A percentile compares a stretch with the other conserved stretches of the same genome.
Evolutionary conservation across 192 early-diverging fungal genomes (phyloP).

Genomic region (Powellomyces hirtus): DNA sequence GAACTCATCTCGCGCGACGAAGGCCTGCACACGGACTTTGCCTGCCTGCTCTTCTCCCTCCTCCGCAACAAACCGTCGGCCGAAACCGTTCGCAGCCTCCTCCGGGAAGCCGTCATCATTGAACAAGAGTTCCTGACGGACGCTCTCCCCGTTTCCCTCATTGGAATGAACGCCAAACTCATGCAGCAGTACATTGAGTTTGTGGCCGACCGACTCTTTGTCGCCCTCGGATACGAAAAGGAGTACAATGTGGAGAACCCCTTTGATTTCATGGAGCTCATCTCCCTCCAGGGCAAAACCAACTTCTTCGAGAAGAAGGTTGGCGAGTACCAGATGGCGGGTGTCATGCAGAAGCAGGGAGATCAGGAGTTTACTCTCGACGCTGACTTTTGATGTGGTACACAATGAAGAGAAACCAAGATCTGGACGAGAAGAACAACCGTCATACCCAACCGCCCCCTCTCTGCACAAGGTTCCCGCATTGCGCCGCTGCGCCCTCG

Average conservation of each 20-base stretch:
- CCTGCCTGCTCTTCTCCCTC: constrained; percentile 87
- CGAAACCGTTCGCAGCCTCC: constrained; percentile 67
- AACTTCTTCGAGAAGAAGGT: constrained; percentile 48
- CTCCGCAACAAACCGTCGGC: constrained; percentile 70
- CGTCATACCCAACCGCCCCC: too few relatives aligned
- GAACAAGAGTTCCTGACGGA: constrained; percentile 97
- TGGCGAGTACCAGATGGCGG: constrained; percentile 90
- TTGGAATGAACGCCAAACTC: constrained; percentile 93
- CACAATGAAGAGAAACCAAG: too few relatives aligned
- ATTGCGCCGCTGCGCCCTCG: too few relatives aligned
- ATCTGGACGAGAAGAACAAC: too few relatives aligned
- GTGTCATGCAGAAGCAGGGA: constrained; percentile 60
- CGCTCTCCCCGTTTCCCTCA: constrained; percentile 85
- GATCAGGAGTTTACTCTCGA: constrained; percentile 42
- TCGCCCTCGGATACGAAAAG: constrained; percentile 84
- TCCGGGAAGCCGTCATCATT: constrained; percentile 82
- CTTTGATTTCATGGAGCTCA: constrained; percentile 99
- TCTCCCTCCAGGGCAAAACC: constrained; percentile 97
- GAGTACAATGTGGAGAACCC: constrained; percentile 85
- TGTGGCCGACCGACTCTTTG: constrained; percentile 92
- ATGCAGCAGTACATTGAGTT: constrained; percentile 99
- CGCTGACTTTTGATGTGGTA: constrained; percentile 36
- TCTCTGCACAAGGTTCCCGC: too few relatives aligned
- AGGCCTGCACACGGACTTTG: constrained; percentile 96
- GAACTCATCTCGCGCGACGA: constrained; percentile 97